Evolutionary conservation across 306 rosid genomes (phyloP).

Genomic region (Castanospermum australe): DNA sequence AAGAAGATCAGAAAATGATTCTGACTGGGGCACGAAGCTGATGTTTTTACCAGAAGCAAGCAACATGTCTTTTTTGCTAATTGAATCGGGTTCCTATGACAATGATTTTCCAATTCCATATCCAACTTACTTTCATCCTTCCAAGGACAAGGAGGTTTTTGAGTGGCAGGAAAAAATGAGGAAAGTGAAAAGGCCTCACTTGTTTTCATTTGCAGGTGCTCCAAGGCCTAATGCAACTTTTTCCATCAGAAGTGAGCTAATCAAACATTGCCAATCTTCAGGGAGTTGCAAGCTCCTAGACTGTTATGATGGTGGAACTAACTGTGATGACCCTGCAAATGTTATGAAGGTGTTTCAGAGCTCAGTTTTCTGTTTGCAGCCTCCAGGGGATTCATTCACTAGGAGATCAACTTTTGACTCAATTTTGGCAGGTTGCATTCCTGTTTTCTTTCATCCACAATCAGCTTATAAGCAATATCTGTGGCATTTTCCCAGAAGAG

Average conservation of each 20-base stretch:
- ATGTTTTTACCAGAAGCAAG: constrained; percentile 53
- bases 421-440: constrained; percentile 59
- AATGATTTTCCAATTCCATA: constrained; percentile 62
- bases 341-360: constrained; percentile 41
- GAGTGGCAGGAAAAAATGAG: constrained; percentile 50
- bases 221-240: constrained; percentile 32
- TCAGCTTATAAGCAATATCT: constrained; percentile 59
- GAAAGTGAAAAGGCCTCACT: constrained; percentile 34
- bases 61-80: constrained; percentile 48
- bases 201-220: constrained; percentile 59
- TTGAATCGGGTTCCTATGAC: constrained; percentile 40
- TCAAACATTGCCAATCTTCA: constrained; percentile 40
- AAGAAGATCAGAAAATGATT: constrained; percentile 32
- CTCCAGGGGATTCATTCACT: constrained; percentile 59
- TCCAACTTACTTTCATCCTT: constrained; percentile 61
- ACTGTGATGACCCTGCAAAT: constrained; percentile 34
- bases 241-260: constrained; percentile 30
- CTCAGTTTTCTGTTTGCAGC: constrained; percentile 60
- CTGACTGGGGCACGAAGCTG: constrained; percentile 60
- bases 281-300: constrained; percentile 33
- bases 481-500: constrained; percentile 50
- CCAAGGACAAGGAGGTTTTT: constrained; percentile 28
- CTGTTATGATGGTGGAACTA: constrained; percentile 10
- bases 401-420: constrained; percentile 60
- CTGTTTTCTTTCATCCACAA: constrained; percentile 52